Base-by-base conservation (phyloP, 768 basidiomycete genomes). In the button mushroom (Agaricus bisporus) region DNA sequence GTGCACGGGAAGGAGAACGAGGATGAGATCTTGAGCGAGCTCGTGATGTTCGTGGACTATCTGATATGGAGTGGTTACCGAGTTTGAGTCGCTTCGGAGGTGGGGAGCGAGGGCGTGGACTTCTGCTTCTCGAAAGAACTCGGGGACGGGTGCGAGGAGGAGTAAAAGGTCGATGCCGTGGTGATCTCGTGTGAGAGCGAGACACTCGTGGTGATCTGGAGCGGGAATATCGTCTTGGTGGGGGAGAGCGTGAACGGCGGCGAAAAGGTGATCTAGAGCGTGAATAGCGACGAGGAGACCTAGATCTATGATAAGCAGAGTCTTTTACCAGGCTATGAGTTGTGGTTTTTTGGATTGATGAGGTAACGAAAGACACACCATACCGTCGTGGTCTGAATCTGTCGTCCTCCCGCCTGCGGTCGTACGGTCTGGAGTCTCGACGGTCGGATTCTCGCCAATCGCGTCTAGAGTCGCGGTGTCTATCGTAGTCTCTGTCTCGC, bases 41-140 rank as follows among this genome's bases (percentile, higher is more conserved):
- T 35, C 43, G 38, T 35, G 54, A 42, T 9, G 32, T 38, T 28
- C 41, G 49, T 42, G 64, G 54, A 50, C 58, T 60, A 38, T 49
- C 51, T 25, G 57, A 49, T 22, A 61, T 62, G 11, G 64, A 61
- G 51, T 64, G 63, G 39, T 63, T 63, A 4, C 64, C 64, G 12
- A 63, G 44, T 48, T 55, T 60, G 37, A 63, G 51, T 46, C 61
- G 56, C 52, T 59, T 59, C 15, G 58, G 50, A 12, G 51, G 57
- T 35, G 62, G 58, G n/a, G 65, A 61, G 37, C 51, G 60, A 36
- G 45, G 46, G 14, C 17, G 15, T 38, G 59, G 60, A 47, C 61
- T 64, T 26, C 61, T 59, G 41, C 57, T 54, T 32, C 54, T 49
- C 20, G 49, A 49, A n/a, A 29, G 14, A 15, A 38, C 12, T 41